These are phyloP conservation scores for Flaveria robusta DNA, from an alignment of 129 eudicot genomes.

Conservation along the genomic window DNA sequence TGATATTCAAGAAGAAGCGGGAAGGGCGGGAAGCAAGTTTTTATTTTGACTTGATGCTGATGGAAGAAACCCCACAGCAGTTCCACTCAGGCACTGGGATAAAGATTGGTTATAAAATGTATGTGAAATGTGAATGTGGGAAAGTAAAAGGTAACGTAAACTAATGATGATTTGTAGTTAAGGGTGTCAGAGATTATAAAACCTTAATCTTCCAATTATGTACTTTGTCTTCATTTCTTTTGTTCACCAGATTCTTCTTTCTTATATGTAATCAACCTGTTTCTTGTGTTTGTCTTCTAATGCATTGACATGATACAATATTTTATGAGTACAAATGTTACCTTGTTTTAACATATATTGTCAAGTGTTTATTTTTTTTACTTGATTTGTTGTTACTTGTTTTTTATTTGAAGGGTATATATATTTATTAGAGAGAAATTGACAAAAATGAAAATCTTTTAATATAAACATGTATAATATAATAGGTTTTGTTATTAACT, in stretches of 20 bases:
- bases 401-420: neutral
- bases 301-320: slow-evolving; percentile 37
- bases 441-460: neutral
- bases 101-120: slow-evolving; percentile 22
- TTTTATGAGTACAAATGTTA: neutral
- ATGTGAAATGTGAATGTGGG: slow-evolving; percentile 27
- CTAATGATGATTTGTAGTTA: slow-evolving; percentile 39
- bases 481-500: too few relatives aligned
- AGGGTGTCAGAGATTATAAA: slow-evolving; percentile 29
- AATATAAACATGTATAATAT: neutral
- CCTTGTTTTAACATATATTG: slow-evolving; percentile 5
- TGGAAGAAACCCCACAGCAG: slow-evolving; percentile 22
- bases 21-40: slow-evolving; percentile 17
- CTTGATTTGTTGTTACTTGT: neutral
- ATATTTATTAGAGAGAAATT: neutral
- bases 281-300: slow-evolving; percentile 39
- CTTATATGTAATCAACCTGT: slow-evolving; percentile 14
- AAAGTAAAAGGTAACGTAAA: slow-evolving; percentile 47
- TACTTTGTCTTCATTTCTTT: slow-evolving; percentile 8
- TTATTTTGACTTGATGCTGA: slow-evolving; percentile 17
- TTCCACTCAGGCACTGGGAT: neutral
- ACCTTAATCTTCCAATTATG: slow-evolving; percentile 17
- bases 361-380: neutral
- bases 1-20: slow-evolving; percentile 8
- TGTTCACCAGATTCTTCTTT: neutral